Evolutionary conservation across 352 stramenopile species (phyloP).

Genomic region (Pythium pectinolyticum): DNA sequence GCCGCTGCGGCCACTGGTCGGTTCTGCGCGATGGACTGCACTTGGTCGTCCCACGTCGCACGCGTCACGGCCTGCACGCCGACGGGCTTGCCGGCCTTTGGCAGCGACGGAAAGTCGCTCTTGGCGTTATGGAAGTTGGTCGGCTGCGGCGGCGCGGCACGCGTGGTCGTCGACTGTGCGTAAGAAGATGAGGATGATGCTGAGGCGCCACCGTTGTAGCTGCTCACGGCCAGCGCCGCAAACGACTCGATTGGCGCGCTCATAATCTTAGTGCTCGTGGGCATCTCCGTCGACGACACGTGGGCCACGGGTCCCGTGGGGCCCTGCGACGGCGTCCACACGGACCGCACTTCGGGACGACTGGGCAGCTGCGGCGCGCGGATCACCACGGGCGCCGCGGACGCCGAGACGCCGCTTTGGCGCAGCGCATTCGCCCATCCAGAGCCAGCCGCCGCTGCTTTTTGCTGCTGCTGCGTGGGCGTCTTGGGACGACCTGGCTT

Average conservation of each 20-base stretch:
- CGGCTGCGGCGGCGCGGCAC: slow-evolving; percentile 28
- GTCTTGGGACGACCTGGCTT: slow-evolving; percentile 40
- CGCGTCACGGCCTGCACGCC: slow-evolving; percentile 75
- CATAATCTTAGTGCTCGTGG: slow-evolving; percentile 61
- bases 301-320: slow-evolving; percentile 10
- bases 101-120: slow-evolving; percentile 79
- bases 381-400: slow-evolving; percentile 19
- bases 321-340: slow-evolving; percentile 23
- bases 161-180: slow-evolving; percentile 36
- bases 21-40: slow-evolving; percentile 73
- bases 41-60: slow-evolving; percentile 80
- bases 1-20: slow-evolving; percentile 13
- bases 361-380: slow-evolving; percentile 21
- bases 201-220: too few relatives aligned
- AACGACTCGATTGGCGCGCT: slow-evolving; percentile 56
- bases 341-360: slow-evolving; percentile 17
- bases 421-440: slow-evolving; percentile 76
- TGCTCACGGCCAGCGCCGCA: slow-evolving; percentile 39
- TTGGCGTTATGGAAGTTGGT: slow-evolving; percentile 48
- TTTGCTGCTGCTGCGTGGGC: too few relatives aligned
- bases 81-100: slow-evolving; percentile 48
- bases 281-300: slow-evolving; percentile 28
- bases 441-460: slow-evolving; percentile 36
- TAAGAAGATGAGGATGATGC: slow-evolving; percentile 43
- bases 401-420: slow-evolving; percentile 51